Conservation (phyloP, 2,329 filamentous ascomycete genomes). For the Fusarium aywerte region DNA sequence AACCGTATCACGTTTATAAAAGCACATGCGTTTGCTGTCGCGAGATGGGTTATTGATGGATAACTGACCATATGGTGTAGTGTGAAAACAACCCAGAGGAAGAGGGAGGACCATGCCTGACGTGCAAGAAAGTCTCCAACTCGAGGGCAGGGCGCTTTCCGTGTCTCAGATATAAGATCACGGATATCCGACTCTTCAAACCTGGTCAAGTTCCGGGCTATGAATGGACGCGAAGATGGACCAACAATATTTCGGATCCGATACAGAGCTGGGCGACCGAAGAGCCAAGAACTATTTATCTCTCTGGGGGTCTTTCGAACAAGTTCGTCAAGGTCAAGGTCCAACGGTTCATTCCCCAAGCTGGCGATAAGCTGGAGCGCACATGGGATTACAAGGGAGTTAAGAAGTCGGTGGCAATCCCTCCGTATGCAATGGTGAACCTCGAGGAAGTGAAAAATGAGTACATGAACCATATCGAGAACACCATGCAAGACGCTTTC, state of each 20-base stretch:
- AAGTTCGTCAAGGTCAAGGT: constrained; percentile 61
- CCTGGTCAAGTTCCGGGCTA: constrained; percentile 67
- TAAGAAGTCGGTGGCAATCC: constrained; percentile 61
- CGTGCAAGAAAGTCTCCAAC: constrained; percentile 63
- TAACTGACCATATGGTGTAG: constrained; percentile 50
- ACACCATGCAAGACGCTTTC: constrained; percentile 60
- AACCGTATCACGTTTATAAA: not conserved
- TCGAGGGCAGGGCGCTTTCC: constrained; percentile 65
- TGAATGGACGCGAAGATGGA: constrained; percentile 70
- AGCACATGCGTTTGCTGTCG: not conserved
- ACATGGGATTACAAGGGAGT: constrained; percentile 63
- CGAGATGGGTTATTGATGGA: not conserved
- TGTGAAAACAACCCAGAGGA: constrained; percentile 63
- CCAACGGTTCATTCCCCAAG: constrained; percentile 64
- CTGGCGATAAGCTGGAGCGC: constrained; percentile 65
- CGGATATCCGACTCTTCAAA: constrained; percentile 67
- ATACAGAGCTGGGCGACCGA: constrained; percentile 66
- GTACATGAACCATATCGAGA: constrained; percentile 63
- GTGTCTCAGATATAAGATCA: constrained; percentile 70
- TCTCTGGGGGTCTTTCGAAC: constrained; percentile 66
- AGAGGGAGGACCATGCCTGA: constrained; percentile 61
- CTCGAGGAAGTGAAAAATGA: constrained; percentile 61
- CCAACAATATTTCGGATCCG: constrained; percentile 64
- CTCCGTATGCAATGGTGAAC: constrained; percentile 67
- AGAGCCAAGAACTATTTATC: constrained; percentile 60